These are phyloP conservation scores for Blepharisma undulans DNA, from an alignment of 169 alveolate species.

Conservation along the genomic window DNA sequence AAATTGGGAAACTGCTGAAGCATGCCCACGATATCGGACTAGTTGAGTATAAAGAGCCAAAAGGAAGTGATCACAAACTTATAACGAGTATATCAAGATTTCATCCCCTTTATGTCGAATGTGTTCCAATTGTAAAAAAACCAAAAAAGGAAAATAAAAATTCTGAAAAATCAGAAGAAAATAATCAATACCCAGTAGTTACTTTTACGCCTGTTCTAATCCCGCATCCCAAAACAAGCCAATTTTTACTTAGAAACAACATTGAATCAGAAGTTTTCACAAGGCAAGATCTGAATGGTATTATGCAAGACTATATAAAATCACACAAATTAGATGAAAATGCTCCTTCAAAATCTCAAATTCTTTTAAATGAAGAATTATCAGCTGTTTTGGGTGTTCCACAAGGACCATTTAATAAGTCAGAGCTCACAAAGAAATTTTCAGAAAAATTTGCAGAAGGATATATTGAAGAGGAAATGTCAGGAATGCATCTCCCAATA, in stretches of 20 bases:
- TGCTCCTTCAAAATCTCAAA: neutral
- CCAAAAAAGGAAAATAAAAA: neutral
- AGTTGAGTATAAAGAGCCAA: constrained; percentile 43
- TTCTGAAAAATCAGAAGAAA: neutral
- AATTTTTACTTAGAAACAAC: neutral
- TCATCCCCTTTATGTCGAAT: constrained; percentile 22
- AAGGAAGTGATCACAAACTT: constrained; percentile 47
- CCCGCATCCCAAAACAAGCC: neutral
- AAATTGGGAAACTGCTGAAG: constrained; percentile 51
- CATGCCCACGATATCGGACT: constrained; percentile 41
- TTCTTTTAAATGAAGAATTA: neutral
- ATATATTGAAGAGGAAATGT: neutral
- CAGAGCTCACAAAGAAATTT: neutral
- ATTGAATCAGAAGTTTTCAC: neutral
- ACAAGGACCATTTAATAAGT: neutral
- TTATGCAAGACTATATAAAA: neutral
- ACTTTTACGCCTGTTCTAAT: neutral
- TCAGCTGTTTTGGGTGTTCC: neutral
- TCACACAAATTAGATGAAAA: neutral
- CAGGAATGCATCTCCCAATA: neutral
- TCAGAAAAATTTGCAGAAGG: neutral
- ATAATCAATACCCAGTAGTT: neutral
- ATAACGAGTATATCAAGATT: constrained; percentile 28
- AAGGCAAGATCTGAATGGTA: neutral
- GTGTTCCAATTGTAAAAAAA: constrained; percentile 33